A percentile compares a stretch with the other conserved stretches of the same genome.
phyloP scores from a whole-genome alignment of 1,139 yeast genomes.

The Debaryomyces sp. region DNA sequence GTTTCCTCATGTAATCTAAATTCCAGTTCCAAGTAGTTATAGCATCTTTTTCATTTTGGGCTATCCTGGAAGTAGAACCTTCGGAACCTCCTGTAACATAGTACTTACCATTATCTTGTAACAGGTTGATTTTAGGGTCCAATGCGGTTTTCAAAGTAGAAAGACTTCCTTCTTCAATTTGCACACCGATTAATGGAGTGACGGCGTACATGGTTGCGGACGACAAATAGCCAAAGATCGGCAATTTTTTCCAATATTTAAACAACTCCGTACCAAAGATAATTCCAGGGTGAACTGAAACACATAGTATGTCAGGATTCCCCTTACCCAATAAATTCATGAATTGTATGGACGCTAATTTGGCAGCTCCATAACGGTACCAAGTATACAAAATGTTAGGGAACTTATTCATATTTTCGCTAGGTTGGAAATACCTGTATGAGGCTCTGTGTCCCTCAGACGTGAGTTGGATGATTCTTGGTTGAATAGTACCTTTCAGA shows the following conservation, averaged over 20 bases:
- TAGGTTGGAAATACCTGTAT: conserved; percentile 27
- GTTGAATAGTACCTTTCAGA: conserved; percentile 19
- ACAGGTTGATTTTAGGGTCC: conserved; percentile 33
- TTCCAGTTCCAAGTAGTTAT: conserved; percentile 36
- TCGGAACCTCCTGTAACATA: conserved; percentile 62
- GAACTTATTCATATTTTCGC: conserved; percentile 22
- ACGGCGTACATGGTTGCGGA: conserved; percentile 17
- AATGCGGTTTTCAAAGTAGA: conserved; percentile 39
- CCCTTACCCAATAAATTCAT: conserved; percentile 28
- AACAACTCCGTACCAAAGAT: conserved; percentile 40
- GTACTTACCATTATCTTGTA: conserved; percentile 70
- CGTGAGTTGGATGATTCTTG: conserved; percentile 37
- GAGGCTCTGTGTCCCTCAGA: conserved; percentile 38
- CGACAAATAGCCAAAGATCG: conserved; percentile 26
- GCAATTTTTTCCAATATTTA: conserved; percentile 31
- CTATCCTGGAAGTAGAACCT: conserved; percentile 37
- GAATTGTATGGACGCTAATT: conserved; percentile 36
- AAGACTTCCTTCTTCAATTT: conserved; percentile 38
- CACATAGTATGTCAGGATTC: conserved; percentile 35
- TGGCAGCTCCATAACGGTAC: conserved; percentile 41
- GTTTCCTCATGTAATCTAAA: conserved; percentile 24
- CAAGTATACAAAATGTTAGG: conserved; percentile 32
- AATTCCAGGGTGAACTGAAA: conserved; percentile 45
- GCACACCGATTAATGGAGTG: conserved; percentile 26
- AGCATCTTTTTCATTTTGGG: conserved; percentile 24